phyloP scores from a whole-genome alignment of 192 early-diverging fungal species.

The Kappamyces sp. region DNA sequence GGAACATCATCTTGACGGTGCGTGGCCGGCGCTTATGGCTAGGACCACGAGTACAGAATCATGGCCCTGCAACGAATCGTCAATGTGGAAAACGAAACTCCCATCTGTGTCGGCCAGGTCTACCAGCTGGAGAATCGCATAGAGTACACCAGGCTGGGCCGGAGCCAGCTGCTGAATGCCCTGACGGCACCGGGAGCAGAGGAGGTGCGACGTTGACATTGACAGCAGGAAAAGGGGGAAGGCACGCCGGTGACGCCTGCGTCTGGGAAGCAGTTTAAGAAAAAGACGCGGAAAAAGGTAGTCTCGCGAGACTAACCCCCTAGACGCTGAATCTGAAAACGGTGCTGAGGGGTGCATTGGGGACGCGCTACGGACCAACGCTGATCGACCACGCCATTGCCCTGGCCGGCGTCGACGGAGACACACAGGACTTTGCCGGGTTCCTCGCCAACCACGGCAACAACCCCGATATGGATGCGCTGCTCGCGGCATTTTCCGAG shows the following conservation, averaged over 20 bases:
- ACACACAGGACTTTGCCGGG: slow-evolving; percentile 52
- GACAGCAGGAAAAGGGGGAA: not conserved
- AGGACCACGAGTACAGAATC: slow-evolving; percentile 75
- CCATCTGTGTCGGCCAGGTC: slow-evolving; percentile 65
- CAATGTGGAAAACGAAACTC: slow-evolving; percentile 61
- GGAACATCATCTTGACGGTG: slow-evolving; percentile 88
- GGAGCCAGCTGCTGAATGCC: slow-evolving; percentile 51
- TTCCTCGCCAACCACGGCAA: slow-evolving; percentile 45
- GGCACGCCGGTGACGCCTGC: slow-evolving; percentile 1
- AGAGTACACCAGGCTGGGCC: slow-evolving; percentile 47
- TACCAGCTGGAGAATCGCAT: slow-evolving; percentile 55
- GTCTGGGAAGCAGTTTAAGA: slow-evolving; percentile 21
- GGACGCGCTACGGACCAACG: slow-evolving; percentile 70
- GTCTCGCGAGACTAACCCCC: too few species aligned
- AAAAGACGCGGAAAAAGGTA: slow-evolving; percentile 31
- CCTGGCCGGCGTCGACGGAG: slow-evolving; percentile 57
- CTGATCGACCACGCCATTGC: slow-evolving; percentile 79
- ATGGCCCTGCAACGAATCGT: slow-evolving; percentile 83
- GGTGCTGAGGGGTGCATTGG: slow-evolving; percentile 31
- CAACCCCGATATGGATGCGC: slow-evolving; percentile 36
- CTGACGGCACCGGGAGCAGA: slow-evolving; percentile 17
- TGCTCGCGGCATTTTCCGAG: slow-evolving; percentile 62
- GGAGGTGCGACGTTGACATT: not conserved
- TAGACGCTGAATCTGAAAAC: slow-evolving; percentile 22
- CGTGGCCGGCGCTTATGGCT: too few species aligned